These are phyloP conservation scores for Crithidia acanthocephali DNA, from an alignment of 208 protist species.

Conservation along the genomic window DNA sequence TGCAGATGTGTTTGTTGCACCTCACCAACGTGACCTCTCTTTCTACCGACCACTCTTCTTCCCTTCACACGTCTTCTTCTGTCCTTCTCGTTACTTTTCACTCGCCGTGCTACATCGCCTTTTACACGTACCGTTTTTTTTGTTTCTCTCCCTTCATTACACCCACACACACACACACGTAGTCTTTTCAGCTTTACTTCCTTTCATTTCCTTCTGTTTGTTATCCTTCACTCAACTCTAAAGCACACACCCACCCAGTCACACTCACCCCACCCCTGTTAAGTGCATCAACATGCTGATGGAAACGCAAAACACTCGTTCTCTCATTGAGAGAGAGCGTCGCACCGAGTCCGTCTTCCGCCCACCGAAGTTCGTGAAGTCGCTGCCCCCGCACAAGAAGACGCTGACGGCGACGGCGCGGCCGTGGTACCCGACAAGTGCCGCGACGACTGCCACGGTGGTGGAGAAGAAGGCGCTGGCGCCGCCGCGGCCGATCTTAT, in stretches of 20 bases:
- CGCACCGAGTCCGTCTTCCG: slow-evolving; percentile 73
- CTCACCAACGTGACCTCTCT: too few relatives aligned
- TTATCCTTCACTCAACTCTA: too few relatives aligned
- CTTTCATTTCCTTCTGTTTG: slow-evolving; percentile 9
- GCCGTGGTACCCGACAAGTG: slow-evolving; percentile 54
- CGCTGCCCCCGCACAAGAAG: slow-evolving; percentile 45
- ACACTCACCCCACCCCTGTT: too few relatives aligned
- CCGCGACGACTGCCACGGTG: not conserved
- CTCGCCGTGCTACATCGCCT: not conserved
- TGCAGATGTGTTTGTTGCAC: too few relatives aligned
- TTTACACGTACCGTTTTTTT: slow-evolving; percentile 1
- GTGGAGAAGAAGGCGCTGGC: slow-evolving; percentile 25
- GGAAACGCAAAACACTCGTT: slow-evolving; percentile 35
- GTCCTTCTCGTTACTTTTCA: not conserved
- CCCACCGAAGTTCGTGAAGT: slow-evolving; percentile 56
- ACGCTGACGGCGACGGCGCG: slow-evolving; percentile 52
- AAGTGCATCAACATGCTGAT: slow-evolving; percentile 37
- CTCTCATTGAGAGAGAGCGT: slow-evolving; percentile 62
- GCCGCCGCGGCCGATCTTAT: slow-evolving; percentile 35
- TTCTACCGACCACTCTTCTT: not conserved
- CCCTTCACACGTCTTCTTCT: not conserved
- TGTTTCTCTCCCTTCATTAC: not conserved
- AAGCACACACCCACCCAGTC: too few relatives aligned
- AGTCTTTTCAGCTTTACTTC: slow-evolving; percentile 14
- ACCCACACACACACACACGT: too few relatives aligned